Conservation (phyloP, 2,329 filamentous ascomycete genomes). For the Beauveria bassiana region DNA sequence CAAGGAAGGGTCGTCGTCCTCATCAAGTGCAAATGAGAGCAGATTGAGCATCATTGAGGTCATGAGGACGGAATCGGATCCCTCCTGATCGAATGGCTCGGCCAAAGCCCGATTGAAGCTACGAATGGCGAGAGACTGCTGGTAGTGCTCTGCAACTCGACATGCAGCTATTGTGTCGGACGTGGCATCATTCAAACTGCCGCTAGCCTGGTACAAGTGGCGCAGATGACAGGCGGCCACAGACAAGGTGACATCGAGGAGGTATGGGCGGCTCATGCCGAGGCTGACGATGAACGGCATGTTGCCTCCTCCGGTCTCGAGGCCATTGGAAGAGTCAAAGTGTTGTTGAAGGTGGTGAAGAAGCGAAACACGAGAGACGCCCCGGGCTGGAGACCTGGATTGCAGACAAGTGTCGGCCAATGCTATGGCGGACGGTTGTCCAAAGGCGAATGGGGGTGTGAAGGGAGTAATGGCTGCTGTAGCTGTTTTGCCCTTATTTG, state of each 20-base stretch:
- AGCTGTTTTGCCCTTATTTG: not conserved
- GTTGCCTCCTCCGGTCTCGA: constrained; percentile 6
- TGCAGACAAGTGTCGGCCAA: not conserved
- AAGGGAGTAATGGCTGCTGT: not conserved
- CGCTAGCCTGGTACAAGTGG: constrained; percentile 12
- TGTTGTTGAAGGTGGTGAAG: constrained; percentile 14
- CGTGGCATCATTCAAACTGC: not conserved
- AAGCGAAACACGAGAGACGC: constrained; percentile 15
- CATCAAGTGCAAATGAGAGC: constrained; percentile 16
- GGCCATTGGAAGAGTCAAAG: constrained; percentile 1
- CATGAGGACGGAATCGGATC: constrained; percentile 18
- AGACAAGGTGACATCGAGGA: constrained; percentile 18
- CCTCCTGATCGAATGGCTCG: constrained; percentile 14
- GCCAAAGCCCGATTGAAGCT: constrained; percentile 17
- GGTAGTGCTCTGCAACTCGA: constrained; percentile 18
- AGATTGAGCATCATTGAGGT: constrained; percentile 19
- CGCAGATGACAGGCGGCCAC: constrained; percentile 19
- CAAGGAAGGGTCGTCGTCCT: constrained; percentile 11
- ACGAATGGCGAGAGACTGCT: constrained; percentile 17
- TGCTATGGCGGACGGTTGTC: not conserved
- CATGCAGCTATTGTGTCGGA: not conserved
- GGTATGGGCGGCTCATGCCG: constrained; percentile 14
- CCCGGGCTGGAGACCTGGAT: constrained; percentile 3
- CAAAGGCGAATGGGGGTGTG: constrained; percentile 7
- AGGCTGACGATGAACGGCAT: constrained; percentile 12